These are phyloP conservation scores for Barnettozyma pratensis DNA, from an alignment of 805 yeast species.

Conservation along the genomic window DNA sequence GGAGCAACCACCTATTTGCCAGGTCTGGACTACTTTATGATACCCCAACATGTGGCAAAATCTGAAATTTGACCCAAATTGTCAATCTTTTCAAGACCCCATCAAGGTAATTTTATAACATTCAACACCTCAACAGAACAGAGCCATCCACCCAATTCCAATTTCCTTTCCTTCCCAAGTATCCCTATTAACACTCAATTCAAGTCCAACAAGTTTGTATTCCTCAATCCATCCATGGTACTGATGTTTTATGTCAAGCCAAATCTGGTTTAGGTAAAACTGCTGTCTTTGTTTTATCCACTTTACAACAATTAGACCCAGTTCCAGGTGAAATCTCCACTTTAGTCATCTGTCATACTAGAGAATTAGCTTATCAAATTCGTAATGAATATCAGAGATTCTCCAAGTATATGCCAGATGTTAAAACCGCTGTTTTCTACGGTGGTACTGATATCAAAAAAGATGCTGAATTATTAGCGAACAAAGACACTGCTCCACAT, in stretches of 20 bases:
- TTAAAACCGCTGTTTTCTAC: slow-evolving; percentile 91
- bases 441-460: slow-evolving; percentile 88
- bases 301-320: slow-evolving; percentile 95
- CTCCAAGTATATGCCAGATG: slow-evolving; percentile 98
- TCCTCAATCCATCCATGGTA: slow-evolving; percentile 96
- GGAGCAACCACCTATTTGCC: no score
- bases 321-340: slow-evolving; percentile 95
- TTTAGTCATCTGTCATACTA: slow-evolving; percentile 93
- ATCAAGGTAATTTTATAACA: neutral
- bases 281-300: slow-evolving; percentile 93
- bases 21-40: no score
- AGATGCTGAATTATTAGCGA: slow-evolving; percentile 83
- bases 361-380: slow-evolving; percentile 98
- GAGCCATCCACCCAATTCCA: neutral
- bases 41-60: no score
- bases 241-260: slow-evolving; percentile 98
- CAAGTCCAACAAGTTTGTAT: slow-evolving; percentile 95
- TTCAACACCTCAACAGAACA: neutral
- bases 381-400: slow-evolving; percentile 96
- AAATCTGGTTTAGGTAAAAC: slow-evolving; percentile 99
- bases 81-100: no score
- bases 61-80: no score
- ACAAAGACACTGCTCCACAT: slow-evolving; percentile 93
- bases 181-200: slow-evolving; percentile 10
- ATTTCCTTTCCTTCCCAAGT: neutral